These are phyloP conservation scores for Nannochloris sp. DNA, from an alignment of 139 green algal genomes.

Conservation along the genomic window DNA sequence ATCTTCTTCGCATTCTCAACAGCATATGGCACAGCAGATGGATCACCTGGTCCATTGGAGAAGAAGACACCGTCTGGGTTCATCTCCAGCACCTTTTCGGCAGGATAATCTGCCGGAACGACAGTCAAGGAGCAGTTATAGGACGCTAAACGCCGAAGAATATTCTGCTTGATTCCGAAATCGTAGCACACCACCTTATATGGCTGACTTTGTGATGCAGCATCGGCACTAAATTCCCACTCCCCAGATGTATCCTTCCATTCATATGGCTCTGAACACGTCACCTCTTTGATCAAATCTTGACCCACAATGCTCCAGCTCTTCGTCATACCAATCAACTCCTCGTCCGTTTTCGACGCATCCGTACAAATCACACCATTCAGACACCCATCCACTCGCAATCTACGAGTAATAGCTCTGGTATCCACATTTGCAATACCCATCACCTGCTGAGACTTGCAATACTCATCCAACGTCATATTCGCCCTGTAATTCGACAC, in stretches of 20 bases:
- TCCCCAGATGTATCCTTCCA: slow-evolving; percentile 86
- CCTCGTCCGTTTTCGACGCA: slow-evolving; percentile 51
- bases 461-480: slow-evolving; percentile 79
- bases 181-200: slow-evolving; percentile 87
- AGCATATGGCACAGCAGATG: slow-evolving; percentile 91
- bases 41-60: slow-evolving; percentile 91
- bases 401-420: slow-evolving; percentile 75
- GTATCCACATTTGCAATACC: slow-evolving; percentile 91
- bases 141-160: slow-evolving; percentile 85
- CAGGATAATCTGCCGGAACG: slow-evolving; percentile 83
- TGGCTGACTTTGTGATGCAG: slow-evolving; percentile 9
- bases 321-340: slow-evolving; percentile 79
- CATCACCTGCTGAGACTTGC: slow-evolving; percentile 55
- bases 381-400: slow-evolving; percentile 84
- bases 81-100: slow-evolving; percentile 84
- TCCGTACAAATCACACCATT: slow-evolving; percentile 77
- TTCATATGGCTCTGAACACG: slow-evolving; percentile 81
- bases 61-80: slow-evolving; percentile 98
- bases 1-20: slow-evolving; percentile 88
- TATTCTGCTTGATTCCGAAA: slow-evolving; percentile 99
- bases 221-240: slow-evolving; percentile 80
- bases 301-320: slow-evolving; percentile 90
- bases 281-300: slow-evolving; percentile 65
- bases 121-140: slow-evolving; percentile 93
- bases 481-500: slow-evolving; percentile 95